Base-by-base conservation (phyloP, 768 basidiomycete species). In the Tylopilus sp. region DNA sequence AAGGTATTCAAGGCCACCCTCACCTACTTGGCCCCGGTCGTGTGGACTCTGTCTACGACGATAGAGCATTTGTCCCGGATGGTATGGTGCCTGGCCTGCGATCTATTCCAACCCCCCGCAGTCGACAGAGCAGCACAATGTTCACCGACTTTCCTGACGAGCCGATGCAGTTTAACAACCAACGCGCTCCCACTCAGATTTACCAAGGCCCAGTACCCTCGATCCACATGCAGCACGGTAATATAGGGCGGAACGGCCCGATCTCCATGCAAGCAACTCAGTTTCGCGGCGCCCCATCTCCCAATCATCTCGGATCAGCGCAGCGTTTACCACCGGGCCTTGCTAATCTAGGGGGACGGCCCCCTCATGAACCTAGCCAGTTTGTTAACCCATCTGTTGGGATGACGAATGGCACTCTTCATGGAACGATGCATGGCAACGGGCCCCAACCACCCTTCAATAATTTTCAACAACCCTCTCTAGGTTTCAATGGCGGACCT, bases 1-100 rank as follows among this genome's bases (percentile, higher is more conserved):
- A 76, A 50, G 76, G 73, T 43, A 72, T 75, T 47, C 75, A 74
- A 17, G 73, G 76, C 28, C 70, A 76, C 24, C 69, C 73, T 24
- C 63, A 71, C n/a, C 58, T 68, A 7, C 69, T 72, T 16, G 72
- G 69, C 46, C 77, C 73, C 13, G 33, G 62, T 59, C 84, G 85
- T 22, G 72, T 86, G 36, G 88, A 90, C 37, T 68, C 86, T 4
- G 65, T 89, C 29, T 89, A 88, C 63, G 87, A 92, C 48, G 88
- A 89, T 61, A 78, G 89, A 56, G 82, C 78, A 59, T 92, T 92
- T 59, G 80, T 89, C 24, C 87, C 90, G 11, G 88, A 92, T 70
- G 87, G 87, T 26, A 83, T 92, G 81, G 90, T 92, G 16, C 89
- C 91, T 24, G 91, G 89, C 10, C 77, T 92, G 29, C 84, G 90